Conservation (phyloP, 495 filamentous ascomycete species). For the Penicillium tannophilum region DNA sequence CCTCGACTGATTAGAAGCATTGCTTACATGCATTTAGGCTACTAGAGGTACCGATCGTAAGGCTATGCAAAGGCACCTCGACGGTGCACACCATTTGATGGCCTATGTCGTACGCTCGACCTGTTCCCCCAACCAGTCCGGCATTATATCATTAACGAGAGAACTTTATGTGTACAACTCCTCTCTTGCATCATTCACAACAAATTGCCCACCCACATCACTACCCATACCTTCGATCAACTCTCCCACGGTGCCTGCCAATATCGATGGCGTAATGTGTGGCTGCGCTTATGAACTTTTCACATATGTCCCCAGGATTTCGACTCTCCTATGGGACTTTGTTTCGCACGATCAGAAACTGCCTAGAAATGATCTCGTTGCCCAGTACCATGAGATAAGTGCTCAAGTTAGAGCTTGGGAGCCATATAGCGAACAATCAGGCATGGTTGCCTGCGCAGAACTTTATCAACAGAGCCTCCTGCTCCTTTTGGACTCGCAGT, state of each 20-base stretch:
- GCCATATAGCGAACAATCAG: slow-evolving; percentile 13
- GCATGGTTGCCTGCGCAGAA: slow-evolving; percentile 17
- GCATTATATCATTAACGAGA: slow-evolving; percentile 17
- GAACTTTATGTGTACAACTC: slow-evolving; percentile 23
- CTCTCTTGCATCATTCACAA: slow-evolving; percentile 22
- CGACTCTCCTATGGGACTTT: slow-evolving; percentile 10
- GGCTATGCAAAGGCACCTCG: slow-evolving; percentile 22
- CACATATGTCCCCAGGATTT: slow-evolving; percentile 13
- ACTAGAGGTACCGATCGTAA: slow-evolving; percentile 20
- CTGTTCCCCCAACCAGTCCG: neutral
- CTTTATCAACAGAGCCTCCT: slow-evolving; percentile 22
- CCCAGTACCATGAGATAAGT: slow-evolving; percentile 5
- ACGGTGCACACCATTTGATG: slow-evolving; percentile 23
- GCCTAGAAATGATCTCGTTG: neutral
- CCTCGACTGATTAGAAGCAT: neutral
- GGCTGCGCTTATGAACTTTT: slow-evolving; percentile 23
- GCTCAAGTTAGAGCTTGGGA: slow-evolving; percentile 12
- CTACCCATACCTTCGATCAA: neutral
- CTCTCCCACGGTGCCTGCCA: neutral
- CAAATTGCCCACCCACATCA: slow-evolving; percentile 3
- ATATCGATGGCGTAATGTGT: slow-evolving; percentile 14
- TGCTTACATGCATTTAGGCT: slow-evolving; percentile 18
- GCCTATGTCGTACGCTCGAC: slow-evolving; percentile 12
- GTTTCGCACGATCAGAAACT: neutral
- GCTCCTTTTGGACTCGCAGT: slow-evolving; percentile 17